Conservation (phyloP, 1,284 basidiomycete genomes). For the Vanrija sp. region DNA sequence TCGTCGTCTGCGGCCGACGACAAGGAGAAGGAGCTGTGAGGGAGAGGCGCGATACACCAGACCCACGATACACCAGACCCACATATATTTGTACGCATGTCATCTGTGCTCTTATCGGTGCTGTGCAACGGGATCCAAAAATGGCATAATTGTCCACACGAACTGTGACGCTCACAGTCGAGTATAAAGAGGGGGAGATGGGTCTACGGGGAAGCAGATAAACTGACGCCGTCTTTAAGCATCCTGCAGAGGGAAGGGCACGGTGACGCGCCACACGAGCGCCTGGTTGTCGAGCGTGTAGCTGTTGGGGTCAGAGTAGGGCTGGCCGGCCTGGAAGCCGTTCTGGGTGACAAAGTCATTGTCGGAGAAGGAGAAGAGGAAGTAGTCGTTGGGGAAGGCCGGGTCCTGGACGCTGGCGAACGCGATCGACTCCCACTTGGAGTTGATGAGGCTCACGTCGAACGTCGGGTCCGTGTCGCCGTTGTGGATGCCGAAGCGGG, state of each 20-base stretch:
- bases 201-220: too few species aligned
- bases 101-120: too few species aligned
- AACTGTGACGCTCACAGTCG: too few species aligned
- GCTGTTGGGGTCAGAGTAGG: conserved; percentile 55
- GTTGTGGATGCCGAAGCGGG: conserved; percentile 42
- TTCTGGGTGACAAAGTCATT: conserved; percentile 64
- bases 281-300: conserved; percentile 57
- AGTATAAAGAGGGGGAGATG: too few species aligned
- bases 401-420: conserved; percentile 58
- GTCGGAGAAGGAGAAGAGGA: conserved; percentile 62
- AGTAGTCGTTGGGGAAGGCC: conserved; percentile 60
- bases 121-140: too few species aligned
- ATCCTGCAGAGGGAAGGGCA: conserved; percentile 48
- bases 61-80: neutral
- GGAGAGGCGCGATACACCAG: too few species aligned
- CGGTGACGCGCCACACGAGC: conserved; percentile 62
- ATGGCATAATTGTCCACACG: too few species aligned
- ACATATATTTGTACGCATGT: neutral
- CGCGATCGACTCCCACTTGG: conserved; percentile 66
- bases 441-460: conserved; percentile 56
- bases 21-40: neutral
- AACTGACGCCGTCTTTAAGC: neutral
- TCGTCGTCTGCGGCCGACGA: too few species aligned
- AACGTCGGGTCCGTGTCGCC: conserved; percentile 22
- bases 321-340: conserved; percentile 56